A percentile compares a stretch with the other conserved stretches of the same genome.
Evolutionary conservation across 768 basidiomycete genomes (phyloP).

Genomic region (Tricholoma terreum): DNA sequence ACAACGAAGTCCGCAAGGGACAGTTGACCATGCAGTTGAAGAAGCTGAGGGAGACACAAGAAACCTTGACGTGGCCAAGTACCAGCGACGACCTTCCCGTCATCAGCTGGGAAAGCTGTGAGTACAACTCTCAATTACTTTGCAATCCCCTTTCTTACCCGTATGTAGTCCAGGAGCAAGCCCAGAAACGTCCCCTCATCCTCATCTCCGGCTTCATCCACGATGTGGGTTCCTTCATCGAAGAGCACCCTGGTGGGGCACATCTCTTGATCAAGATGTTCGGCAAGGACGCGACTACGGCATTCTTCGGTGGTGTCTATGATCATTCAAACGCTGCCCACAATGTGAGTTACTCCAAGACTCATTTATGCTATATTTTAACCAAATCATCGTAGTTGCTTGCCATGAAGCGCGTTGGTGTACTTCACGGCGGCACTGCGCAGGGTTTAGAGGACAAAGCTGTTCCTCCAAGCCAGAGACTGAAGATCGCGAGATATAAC

Average conservation of each 20-base stretch:
- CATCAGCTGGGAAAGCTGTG: slow-evolving; percentile 85
- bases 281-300: slow-evolving; percentile 81
- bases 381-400: slow-evolving; percentile 36
- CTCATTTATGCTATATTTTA: neutral
- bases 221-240: slow-evolving; percentile 70
- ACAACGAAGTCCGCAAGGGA: slow-evolving; percentile 75
- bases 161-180: slow-evolving; percentile 69
- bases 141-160: slow-evolving; percentile 2
- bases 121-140: slow-evolving; percentile 20
- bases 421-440: slow-evolving; percentile 58
- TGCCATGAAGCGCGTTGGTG: slow-evolving; percentile 65
- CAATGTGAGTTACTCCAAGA: slow-evolving; percentile 48
- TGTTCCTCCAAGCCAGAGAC: slow-evolving; percentile 70
- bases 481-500: slow-evolving; percentile 64
- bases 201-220: slow-evolving; percentile 90
- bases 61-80: slow-evolving; percentile 75
- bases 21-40: slow-evolving; percentile 94
- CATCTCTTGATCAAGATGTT: slow-evolving; percentile 52
- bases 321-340: slow-evolving; percentile 83
- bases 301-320: slow-evolving; percentile 85
- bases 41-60: slow-evolving; percentile 75
- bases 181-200: slow-evolving; percentile 75
- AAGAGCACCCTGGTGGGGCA: slow-evolving; percentile 79
- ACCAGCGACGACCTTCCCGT: slow-evolving; percentile 75
- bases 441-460: slow-evolving; percentile 57